A percentile compares a stretch with the other conserved stretches of the same genome.
These are phyloP conservation scores for Graphilbum ipis-grandicollis DNA, from an alignment of 2,329 filamentous ascomycete genomes.

Conservation along the genomic window DNA sequence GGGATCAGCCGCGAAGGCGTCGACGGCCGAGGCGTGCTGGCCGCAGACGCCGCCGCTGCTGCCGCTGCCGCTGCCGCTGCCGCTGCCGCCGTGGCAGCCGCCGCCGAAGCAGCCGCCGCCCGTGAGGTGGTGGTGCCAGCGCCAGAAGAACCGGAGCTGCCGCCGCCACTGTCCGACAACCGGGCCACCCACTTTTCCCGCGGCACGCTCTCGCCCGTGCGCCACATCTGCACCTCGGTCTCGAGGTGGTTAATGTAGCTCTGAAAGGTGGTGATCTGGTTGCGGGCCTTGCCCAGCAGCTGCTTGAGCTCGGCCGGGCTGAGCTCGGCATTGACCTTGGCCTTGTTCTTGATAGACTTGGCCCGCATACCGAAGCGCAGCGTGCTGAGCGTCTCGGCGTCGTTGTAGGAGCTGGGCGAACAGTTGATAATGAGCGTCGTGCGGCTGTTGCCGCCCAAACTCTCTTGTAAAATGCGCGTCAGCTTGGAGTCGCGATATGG, in stretches of 20 bases:
- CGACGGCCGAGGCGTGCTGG: slow-evolving; percentile 35
- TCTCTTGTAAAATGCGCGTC: slow-evolving; percentile 93
- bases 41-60: slow-evolving; percentile 27
- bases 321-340: slow-evolving; percentile 97
- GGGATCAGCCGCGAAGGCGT: slow-evolving; percentile 32
- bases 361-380: slow-evolving; percentile 88
- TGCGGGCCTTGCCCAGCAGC: slow-evolving; percentile 81
- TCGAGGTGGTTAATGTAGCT: slow-evolving; percentile 72
- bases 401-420: slow-evolving; percentile 97
- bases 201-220: slow-evolving; percentile 72
- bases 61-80: slow-evolving; percentile 15
- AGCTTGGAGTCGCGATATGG: slow-evolving; percentile 97
- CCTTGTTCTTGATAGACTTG: slow-evolving; percentile 99
- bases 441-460: slow-evolving; percentile 87
- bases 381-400: slow-evolving; percentile 82
- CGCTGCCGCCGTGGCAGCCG: slow-evolving; percentile 21
- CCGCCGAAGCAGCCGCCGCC: slow-evolving; percentile 24
- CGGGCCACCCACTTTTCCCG: slow-evolving; percentile 74
- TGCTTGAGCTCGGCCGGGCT: slow-evolving; percentile 90
- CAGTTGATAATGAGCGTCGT: slow-evolving; percentile 99
- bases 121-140: slow-evolving; percentile 12
- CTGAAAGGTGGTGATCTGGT: slow-evolving; percentile 76
- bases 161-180: slow-evolving; percentile 18
- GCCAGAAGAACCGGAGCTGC: slow-evolving; percentile 27
- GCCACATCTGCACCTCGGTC: slow-evolving; percentile 73